Evolutionary conservation across 192 early-diverging fungal genomes (phyloP), one percentile per base, ranked within the genome.

Genomic region (Gamsiella multidivaricata): DNA sequence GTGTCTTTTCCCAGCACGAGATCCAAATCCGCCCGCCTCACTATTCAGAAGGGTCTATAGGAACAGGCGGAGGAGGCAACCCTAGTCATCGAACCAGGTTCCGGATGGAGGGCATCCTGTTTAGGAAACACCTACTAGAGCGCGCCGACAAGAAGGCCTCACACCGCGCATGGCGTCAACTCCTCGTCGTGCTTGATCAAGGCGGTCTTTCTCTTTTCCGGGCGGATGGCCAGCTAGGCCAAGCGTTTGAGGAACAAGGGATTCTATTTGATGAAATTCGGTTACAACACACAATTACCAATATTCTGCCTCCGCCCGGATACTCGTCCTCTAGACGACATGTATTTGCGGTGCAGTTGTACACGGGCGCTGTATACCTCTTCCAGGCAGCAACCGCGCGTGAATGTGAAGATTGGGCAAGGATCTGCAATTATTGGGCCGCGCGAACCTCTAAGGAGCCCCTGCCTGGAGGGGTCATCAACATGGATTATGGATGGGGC

Each of bases 401-500:
- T n/a, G 88, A 89, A 47, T 84, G 95, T 33, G 87, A 88, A 28
- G 91, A 88, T 56, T 99, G 97, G 97, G 93, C 94, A 0, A 71
- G 88, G 0, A 93, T 91, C 6, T 93, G 96, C 67, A 99, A 98
- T 80, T 95, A 92, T 69, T 99, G 96, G 96, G 95, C 96, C 1
- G 94, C 96, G 15, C 74, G 95, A 25, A 90, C 89, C 46, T 94
- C 91, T 57, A 95, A 93, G 80, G 95, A 95, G 65, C 97, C 97
- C 2, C 80, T 98, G 74, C 70, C 85, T 9, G 96, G 96, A 39
- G 94, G 93, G 28, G 90, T 95, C 4, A 90, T 93, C 61, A 97
- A 94, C 62, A 88, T 93, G 81, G 97, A 99, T 61, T 97, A 94
- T 65, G 97, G 97, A 5, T 99, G 97, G 97, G 89, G 91, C 55